Conservation (phyloP, 805 yeast genomes). For the Starmera amethionina region DNA sequence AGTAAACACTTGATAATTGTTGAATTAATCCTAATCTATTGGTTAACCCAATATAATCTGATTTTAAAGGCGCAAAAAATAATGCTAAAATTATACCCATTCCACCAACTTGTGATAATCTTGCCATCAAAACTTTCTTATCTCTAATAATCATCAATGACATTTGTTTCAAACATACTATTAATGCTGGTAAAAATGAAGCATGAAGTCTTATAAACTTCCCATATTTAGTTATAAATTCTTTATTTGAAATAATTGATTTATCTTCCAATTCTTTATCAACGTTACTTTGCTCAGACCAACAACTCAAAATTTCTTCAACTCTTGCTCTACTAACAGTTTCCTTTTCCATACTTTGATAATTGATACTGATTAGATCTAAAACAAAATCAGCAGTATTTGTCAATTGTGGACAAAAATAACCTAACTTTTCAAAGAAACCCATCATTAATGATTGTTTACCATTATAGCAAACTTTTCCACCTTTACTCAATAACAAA, state of each 20-base stretch:
- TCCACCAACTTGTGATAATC: conserved; percentile 58
- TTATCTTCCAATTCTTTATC: not conserved
- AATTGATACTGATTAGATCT: conserved; percentile 49
- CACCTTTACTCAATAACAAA: conserved; percentile 70
- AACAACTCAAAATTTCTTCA: conserved; percentile 4
- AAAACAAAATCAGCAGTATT: conserved; percentile 71
- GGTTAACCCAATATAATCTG: conserved; percentile 39
- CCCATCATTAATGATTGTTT: conserved; percentile 32
- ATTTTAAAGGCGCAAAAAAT: conserved; percentile 51
- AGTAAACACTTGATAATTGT: conserved; percentile 62
- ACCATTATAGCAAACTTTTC: conserved; percentile 65
- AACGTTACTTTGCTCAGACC: conserved; percentile 4
- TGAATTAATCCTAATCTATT: conserved; percentile 72
- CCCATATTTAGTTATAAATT: conserved; percentile 8
- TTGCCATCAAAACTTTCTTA: conserved; percentile 48
- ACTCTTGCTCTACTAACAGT: conserved; percentile 9
- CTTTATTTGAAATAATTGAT: not conserved
- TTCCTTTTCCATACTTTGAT: conserved; percentile 11
- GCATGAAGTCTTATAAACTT: conserved; percentile 11
- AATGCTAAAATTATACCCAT: conserved; percentile 61
- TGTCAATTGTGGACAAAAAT: conserved; percentile 46
- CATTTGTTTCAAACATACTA: conserved; percentile 13
- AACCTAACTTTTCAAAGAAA: conserved; percentile 43
- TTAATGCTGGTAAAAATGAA: conserved; percentile 10
- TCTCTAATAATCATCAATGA: conserved; percentile 28